Conservation (phyloP, 768 basidiomycete species). For the Podaxis mareebaensis region DNA sequence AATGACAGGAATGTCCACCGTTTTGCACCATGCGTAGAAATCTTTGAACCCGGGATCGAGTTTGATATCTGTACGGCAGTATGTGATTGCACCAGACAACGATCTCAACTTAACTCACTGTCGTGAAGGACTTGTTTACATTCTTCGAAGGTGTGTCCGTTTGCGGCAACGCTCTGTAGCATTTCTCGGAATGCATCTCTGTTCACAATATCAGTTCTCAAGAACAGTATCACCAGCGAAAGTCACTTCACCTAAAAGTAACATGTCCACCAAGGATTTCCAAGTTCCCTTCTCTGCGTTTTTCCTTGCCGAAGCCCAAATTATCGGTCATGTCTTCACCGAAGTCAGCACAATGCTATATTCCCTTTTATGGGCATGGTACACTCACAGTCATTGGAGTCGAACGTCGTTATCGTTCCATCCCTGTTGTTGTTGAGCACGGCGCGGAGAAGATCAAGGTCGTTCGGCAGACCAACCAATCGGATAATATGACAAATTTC, state of each 20-base stretch:
- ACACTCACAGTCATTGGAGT: slow-evolving; percentile 86
- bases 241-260: slow-evolving; percentile 61
- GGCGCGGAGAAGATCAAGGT: slow-evolving; percentile 10
- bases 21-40: slow-evolving; percentile 85
- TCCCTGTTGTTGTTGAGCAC: slow-evolving; percentile 52
- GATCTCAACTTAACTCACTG: slow-evolving; percentile 41
- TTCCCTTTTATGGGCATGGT: background rate
- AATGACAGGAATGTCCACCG: slow-evolving; percentile 79
- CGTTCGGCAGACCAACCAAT: slow-evolving; percentile 66
- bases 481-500: slow-evolving; percentile 83
- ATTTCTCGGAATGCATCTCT: slow-evolving; percentile 90
- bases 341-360: background rate
- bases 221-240: slow-evolving; percentile 15
- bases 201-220: slow-evolving; percentile 8
- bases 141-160: slow-evolving; percentile 80
- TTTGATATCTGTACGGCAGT: slow-evolving; percentile 61
- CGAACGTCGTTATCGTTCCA: slow-evolving; percentile 90
- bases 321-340: slow-evolving; percentile 81
- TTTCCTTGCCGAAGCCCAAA: slow-evolving; percentile 79
- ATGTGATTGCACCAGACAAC: slow-evolving; percentile 6
- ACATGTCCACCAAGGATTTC: slow-evolving; percentile 65
- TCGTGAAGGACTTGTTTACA: slow-evolving; percentile 76
- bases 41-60: slow-evolving; percentile 88
- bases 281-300: slow-evolving; percentile 72
- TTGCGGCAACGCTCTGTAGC: slow-evolving; percentile 74